A percentile compares a stretch with the other conserved stretches of the same genome.
These are phyloP conservation scores for Medicago arabica DNA, from an alignment of 306 rosid species.

Conservation along the genomic window DNA sequence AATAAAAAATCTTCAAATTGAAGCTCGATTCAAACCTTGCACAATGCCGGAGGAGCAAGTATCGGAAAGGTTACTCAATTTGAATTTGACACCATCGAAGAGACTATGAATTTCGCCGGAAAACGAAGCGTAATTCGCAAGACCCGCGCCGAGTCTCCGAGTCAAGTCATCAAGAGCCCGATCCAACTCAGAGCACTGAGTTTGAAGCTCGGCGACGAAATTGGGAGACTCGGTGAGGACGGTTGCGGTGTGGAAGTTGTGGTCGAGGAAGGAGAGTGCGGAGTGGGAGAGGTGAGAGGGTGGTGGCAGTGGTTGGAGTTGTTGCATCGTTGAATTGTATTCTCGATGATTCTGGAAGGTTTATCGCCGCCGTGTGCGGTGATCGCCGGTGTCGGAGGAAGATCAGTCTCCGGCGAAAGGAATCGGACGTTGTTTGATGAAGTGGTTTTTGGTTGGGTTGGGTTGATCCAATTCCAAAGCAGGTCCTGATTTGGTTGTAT, in stretches of 20 bases:
- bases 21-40: slow-evolving; percentile 45
- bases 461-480: slow-evolving; percentile 21
- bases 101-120: slow-evolving; percentile 61
- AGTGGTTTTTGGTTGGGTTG: background rate
- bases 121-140: slow-evolving; percentile 64
- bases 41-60: slow-evolving; percentile 46
- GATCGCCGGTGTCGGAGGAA: slow-evolving; percentile 34
- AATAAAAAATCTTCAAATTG: background rate
- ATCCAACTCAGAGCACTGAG: slow-evolving; percentile 68
- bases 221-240: slow-evolving; percentile 51
- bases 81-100: slow-evolving; percentile 49
- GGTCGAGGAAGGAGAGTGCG: slow-evolving; percentile 62
- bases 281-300: slow-evolving; percentile 64
- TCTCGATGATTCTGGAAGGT: background rate
- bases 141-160: slow-evolving; percentile 60
- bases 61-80: slow-evolving; percentile 54
- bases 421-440: background rate
- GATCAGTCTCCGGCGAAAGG: background rate
- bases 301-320: slow-evolving; percentile 55
- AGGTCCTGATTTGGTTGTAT: no score
- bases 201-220: slow-evolving; percentile 64
- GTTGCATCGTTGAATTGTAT: slow-evolving; percentile 43
- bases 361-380: slow-evolving; percentile 36
- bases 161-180: slow-evolving; percentile 60
- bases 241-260: slow-evolving; percentile 47